Conservation (phyloP, 2,329 filamentous ascomycete species). For the Diplocarpon rosae region DNA sequence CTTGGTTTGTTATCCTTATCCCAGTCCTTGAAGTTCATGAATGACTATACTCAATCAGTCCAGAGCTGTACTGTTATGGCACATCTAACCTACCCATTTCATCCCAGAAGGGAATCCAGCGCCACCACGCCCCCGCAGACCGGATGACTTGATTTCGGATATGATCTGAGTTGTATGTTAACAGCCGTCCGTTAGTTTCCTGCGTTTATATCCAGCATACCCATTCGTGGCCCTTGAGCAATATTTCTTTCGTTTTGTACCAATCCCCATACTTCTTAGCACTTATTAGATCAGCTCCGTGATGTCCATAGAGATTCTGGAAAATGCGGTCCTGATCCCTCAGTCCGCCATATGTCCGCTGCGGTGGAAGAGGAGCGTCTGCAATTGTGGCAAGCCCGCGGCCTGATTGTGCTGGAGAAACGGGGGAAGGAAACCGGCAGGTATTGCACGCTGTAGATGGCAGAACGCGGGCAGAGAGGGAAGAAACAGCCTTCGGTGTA, state of each 20-base stretch:
- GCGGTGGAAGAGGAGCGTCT: slow-evolving; percentile 54
- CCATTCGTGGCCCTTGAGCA: slow-evolving; percentile 96
- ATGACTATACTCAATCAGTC: slow-evolving; percentile 51
- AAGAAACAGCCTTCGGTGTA: slow-evolving; percentile 24
- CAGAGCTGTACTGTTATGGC: not conserved
- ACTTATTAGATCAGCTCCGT: slow-evolving; percentile 81
- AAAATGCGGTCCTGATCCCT: slow-evolving; percentile 98
- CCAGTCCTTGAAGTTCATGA: slow-evolving; percentile 99
- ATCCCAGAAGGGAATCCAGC: slow-evolving; percentile 95
- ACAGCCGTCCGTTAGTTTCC: slow-evolving; percentile 1
- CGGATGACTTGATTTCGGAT: slow-evolving; percentile 91
- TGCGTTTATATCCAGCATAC: slow-evolving; percentile 30
- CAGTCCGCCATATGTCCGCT: slow-evolving; percentile 70
- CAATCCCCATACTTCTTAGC: slow-evolving; percentile 98
- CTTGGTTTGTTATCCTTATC: slow-evolving; percentile 94
- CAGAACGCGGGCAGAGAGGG: slow-evolving; percentile 23
- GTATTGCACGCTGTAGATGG: slow-evolving; percentile 21
- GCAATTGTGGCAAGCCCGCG: slow-evolving; percentile 75
- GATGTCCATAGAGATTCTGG: slow-evolving; percentile 93
- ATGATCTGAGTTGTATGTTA: slow-evolving; percentile 55
- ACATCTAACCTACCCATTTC: slow-evolving; percentile 73
- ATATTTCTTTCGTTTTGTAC: slow-evolving; percentile 98
- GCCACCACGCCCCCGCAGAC: slow-evolving; percentile 88
- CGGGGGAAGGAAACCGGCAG: slow-evolving; percentile 23
- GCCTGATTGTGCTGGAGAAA: slow-evolving; percentile 40